phyloP scores from a whole-genome alignment of 805 yeast genomes.

The Metschnikowia chrysomelidarum region DNA sequence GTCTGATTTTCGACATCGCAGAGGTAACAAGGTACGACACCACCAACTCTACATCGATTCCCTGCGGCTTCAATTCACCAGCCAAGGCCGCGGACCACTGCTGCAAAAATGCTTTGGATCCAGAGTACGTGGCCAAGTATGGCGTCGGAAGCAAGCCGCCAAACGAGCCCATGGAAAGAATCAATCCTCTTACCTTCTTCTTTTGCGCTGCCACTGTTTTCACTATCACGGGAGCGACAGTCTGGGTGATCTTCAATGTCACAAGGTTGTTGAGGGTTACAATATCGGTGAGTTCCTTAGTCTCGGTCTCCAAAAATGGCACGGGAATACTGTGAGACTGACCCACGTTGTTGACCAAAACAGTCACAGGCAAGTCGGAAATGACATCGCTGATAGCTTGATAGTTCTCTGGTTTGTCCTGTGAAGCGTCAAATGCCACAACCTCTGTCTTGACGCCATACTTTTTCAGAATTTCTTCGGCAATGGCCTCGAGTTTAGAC shows the following conservation, averaged over 20 bases:
- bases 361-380: constrained; percentile 58
- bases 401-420: constrained; percentile 60
- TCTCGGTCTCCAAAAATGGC: constrained; percentile 79
- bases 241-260: constrained; percentile 79
- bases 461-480: constrained; percentile 59
- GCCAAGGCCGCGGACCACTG: constrained; percentile 89
- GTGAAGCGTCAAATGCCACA: constrained; percentile 76
- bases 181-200: constrained; percentile 60
- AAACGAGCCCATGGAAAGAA: constrained; percentile 94
- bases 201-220: constrained; percentile 45
- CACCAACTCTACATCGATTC: constrained; percentile 83
- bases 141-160: constrained; percentile 96
- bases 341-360: constrained; percentile 91
- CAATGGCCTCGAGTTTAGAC: constrained; percentile 66
- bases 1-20: constrained; percentile 91
- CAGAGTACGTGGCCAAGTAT: constrained; percentile 87
- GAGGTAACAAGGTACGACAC: constrained; percentile 90
- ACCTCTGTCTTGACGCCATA: constrained; percentile 60
- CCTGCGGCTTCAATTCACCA: constrained; percentile 67
- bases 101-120: constrained; percentile 93
- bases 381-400: constrained; percentile 45
- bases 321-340: constrained; percentile 94
- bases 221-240: constrained; percentile 69
- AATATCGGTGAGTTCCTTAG: constrained; percentile 72
- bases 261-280: constrained; percentile 83